Evolutionary conservation across 2,329 filamentous ascomycete species (phyloP).

Genomic region (Penicillium sp.): DNA sequence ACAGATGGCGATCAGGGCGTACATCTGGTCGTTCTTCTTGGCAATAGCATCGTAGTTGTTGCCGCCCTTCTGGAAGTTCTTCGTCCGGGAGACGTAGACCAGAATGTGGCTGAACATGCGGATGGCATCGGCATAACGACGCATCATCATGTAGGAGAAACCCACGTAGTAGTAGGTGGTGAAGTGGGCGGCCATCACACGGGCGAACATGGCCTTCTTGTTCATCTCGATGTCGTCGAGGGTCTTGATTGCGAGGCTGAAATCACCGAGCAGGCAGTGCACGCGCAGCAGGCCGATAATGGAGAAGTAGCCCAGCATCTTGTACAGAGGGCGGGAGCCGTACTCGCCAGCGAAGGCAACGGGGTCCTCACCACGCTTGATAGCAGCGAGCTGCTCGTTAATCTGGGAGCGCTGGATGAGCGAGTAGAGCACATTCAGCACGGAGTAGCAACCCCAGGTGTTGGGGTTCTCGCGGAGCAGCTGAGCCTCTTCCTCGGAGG

Average conservation of each 20-base stretch:
- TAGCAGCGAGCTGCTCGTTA: constrained; percentile 92
- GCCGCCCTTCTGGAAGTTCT: constrained; percentile 99
- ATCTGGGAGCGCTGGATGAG: constrained; percentile 98
- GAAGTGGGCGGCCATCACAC: constrained; percentile 99
- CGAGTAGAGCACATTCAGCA: constrained; percentile 98
- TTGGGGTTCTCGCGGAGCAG: constrained; percentile 95
- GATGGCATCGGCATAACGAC: constrained; percentile 97
- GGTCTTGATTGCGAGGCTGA: constrained; percentile 97
- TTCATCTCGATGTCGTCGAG: constrained; percentile 99
- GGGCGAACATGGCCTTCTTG: constrained; percentile 99
- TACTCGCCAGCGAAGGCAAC: constrained; percentile 91
- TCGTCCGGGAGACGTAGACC: constrained; percentile 96
- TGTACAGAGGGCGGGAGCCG: constrained; percentile 90
- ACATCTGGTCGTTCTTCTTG: constrained; percentile 99
- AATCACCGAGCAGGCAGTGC: constrained; percentile 95
- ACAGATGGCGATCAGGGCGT: constrained; percentile 97
- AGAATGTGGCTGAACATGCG: constrained; percentile 99
- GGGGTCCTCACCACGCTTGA: constrained; percentile 92
- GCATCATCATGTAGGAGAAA: constrained; percentile 99
- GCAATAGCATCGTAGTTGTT: constrained; percentile 92
- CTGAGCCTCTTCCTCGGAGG: constrained; percentile 91
- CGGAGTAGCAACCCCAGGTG: constrained; percentile 99
- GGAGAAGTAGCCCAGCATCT: constrained; percentile 99
- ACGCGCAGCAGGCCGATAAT: constrained; percentile 97
- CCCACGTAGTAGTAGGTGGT: constrained; percentile 99